phyloP scores from a whole-genome alignment of 768 basidiomycete genomes.

The Strobilomyces echinocephalus region DNA sequence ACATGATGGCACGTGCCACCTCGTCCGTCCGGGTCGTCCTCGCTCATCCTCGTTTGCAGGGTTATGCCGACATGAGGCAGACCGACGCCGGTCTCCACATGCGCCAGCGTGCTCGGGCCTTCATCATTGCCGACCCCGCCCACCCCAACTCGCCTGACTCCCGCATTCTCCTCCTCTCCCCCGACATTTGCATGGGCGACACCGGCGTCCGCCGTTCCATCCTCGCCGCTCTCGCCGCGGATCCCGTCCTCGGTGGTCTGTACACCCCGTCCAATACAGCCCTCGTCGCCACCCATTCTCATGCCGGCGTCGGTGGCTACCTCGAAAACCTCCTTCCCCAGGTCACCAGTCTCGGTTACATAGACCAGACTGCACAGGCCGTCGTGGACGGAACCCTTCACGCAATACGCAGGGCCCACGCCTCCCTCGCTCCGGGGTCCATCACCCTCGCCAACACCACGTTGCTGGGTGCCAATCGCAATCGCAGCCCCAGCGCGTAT shows the following conservation, averaged over 20 bases:
- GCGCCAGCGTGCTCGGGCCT: slow-evolving; percentile 74
- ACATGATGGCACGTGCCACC: slow-evolving; percentile 59
- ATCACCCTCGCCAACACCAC: slow-evolving; percentile 67
- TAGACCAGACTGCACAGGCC: slow-evolving; percentile 65
- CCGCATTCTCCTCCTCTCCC: slow-evolving; percentile 70
- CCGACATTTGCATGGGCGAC: slow-evolving; percentile 85
- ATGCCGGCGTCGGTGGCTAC: slow-evolving; percentile 76
- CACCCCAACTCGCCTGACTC: slow-evolving; percentile 39
- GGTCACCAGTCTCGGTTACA: slow-evolving; percentile 68
- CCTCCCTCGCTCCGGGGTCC: slow-evolving; percentile 52
- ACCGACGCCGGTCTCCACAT: slow-evolving; percentile 73
- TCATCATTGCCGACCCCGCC: slow-evolving; percentile 54
- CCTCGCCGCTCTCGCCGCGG: slow-evolving; percentile 48
- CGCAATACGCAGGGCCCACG: slow-evolving; percentile 66
- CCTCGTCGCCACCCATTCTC: slow-evolving; percentile 69
- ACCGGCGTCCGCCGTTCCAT: slow-evolving; percentile 69
- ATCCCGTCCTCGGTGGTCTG: slow-evolving; percentile 49
- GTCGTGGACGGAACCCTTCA: slow-evolving; percentile 66
- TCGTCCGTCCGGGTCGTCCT: neutral
- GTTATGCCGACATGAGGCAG: slow-evolving; percentile 62
- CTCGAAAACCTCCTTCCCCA: slow-evolving; percentile 76
- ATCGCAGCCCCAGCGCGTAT: slow-evolving; percentile 74
- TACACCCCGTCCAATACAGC: slow-evolving; percentile 72
- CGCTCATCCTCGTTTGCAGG: slow-evolving; percentile 34
- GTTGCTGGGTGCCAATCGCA: slow-evolving; percentile 62